phyloP scores from a whole-genome alignment of 371 early-diverging fungal species.

The Batkoa obscura region DNA sequence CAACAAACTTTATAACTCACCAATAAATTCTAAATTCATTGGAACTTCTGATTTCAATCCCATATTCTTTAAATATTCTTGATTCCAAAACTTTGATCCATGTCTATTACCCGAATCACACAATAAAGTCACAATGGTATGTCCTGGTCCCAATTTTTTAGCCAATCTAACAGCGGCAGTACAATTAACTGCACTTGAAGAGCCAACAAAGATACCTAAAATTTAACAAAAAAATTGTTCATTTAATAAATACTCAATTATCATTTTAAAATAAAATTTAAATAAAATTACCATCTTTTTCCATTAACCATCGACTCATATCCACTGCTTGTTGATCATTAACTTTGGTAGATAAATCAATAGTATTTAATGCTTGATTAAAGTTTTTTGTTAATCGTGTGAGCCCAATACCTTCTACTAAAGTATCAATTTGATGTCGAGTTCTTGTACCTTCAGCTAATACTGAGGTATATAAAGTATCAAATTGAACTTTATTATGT shows the following conservation, averaged over 20 bases:
- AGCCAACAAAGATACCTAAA: slow-evolving; percentile 65
- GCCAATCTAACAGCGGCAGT: slow-evolving; percentile 70
- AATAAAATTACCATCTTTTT: slow-evolving; percentile 41
- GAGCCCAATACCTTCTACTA: slow-evolving; percentile 91
- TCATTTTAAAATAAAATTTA: not conserved
- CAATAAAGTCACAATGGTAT: slow-evolving; percentile 62
- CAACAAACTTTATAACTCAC: not conserved
- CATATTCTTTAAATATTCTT: not conserved
- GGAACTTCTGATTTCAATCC: not conserved
- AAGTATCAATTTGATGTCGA: slow-evolving; percentile 89
- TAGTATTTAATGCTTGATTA: slow-evolving; percentile 16
- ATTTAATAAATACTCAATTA: too few species aligned
- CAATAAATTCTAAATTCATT: not conserved
- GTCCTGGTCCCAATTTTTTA: slow-evolving; percentile 48
- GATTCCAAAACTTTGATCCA: slow-evolving; percentile 66
- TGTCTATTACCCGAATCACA: slow-evolving; percentile 72
- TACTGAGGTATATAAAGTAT: slow-evolving; percentile 67
- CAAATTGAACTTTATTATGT: slow-evolving; percentile 74
- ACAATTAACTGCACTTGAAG: slow-evolving; percentile 80
- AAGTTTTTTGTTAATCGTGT: slow-evolving; percentile 88
- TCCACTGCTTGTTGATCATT: slow-evolving; percentile 76
- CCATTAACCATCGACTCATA: slow-evolving; percentile 73
- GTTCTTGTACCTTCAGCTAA: slow-evolving; percentile 79
- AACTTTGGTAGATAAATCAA: slow-evolving; percentile 76
- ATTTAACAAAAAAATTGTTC: too few species aligned